Evolutionary conservation across 257 asterid species (phyloP), one percentile per base, ranked within the genome.

Genomic region (Fraxinus pennsylvanica): DNA sequence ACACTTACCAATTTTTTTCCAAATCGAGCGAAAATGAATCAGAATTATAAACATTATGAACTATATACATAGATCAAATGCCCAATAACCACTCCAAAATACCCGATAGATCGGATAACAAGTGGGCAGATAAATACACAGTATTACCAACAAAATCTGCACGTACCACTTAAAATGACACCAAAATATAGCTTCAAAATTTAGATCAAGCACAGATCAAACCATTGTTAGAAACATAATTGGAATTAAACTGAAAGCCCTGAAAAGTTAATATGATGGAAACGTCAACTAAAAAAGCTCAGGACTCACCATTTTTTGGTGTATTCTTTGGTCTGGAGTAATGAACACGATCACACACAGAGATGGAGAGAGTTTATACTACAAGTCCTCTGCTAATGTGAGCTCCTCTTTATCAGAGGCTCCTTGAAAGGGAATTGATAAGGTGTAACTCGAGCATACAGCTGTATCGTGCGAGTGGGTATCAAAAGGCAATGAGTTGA

Each of bases 231-330:
- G 19, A 80, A 73, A 66, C 10, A 35, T 4, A 50, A 61, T 61
- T 9, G 9, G 68, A 38, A 38, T 39, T 1, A 39, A 39, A 39
- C 13, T 25, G 5, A 22, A 63, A 63, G 35, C 35, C 19, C 69
- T 27, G 1, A 63, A 22, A 10, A 25, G 14, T 6, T 63, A 22
- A 63, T 63, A 63, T 9, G 19, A 22, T 61, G 78, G 80, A 73
- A 43, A 2, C 36, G 9, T 10, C 68, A 22, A 61, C 15, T 0
- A 15, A 35, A 72, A 38, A 52, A 17, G 9, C 33, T 52, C 15
- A 71, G 15, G 41, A 74, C 78, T 71, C 76, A 86, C 89, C 89
- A 86, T 86, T 74, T 80, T 65, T 9, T 50, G 73, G 32, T 73
- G 81, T 78, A 78, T 82, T 8, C 66, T 75, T 78, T 30, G 57